Conservation (phyloP, 495 filamentous ascomycete species). For the Neurospora pannonica region DNA sequence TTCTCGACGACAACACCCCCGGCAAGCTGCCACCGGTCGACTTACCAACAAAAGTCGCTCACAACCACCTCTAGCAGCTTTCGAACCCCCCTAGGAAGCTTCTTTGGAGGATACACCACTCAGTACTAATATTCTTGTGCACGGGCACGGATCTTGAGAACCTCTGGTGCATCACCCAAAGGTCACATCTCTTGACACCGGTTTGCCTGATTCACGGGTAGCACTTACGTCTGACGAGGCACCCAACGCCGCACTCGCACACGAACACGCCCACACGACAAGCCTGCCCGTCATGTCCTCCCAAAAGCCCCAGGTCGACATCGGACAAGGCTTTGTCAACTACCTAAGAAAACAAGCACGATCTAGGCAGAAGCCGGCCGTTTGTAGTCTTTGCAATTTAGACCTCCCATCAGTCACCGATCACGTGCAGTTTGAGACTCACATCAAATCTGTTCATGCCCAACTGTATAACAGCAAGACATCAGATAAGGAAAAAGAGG, state of each 20-base stretch:
- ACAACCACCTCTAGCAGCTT: not conserved
- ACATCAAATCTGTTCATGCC: not conserved
- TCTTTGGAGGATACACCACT: not conserved
- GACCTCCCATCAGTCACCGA: not conserved
- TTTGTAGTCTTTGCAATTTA: not conserved
- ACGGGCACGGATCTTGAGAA: not conserved
- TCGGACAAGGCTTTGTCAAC: not conserved
- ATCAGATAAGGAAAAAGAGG: conserved; percentile 3
- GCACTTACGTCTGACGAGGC: not conserved
- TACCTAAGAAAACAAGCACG: not conserved
- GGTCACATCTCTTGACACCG: not conserved
- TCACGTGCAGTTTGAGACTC: not conserved
- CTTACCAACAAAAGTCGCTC: not conserved
- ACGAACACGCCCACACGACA: not conserved
- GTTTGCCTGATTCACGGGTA: not conserved
- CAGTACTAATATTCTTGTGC: not conserved
- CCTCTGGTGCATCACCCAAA: not conserved
- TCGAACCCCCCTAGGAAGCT: not conserved
- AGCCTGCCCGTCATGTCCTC: not conserved
- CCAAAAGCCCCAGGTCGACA: not conserved
- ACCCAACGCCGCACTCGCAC: not conserved
- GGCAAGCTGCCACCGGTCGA: not conserved
- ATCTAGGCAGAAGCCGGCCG: not conserved
- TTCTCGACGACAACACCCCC: not conserved
- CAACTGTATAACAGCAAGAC: not conserved